A percentile compares a stretch with the other conserved stretches of the same genome.
Conservation (phyloP, 2,329 filamentous ascomycete species). For the Fusarium praegraminearum region DNA sequence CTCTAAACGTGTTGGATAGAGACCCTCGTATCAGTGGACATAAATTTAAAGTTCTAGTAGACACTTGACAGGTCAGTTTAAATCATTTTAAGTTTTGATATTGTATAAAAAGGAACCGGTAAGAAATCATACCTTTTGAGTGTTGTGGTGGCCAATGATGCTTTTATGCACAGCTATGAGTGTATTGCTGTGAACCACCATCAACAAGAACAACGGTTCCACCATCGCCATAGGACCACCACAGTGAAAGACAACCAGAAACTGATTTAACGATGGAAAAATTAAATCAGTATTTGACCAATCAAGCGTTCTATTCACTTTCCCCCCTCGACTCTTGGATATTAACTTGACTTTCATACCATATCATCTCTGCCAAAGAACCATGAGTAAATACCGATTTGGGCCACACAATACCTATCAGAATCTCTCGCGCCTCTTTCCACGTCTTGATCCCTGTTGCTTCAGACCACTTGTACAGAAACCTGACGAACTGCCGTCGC, state of each 20-base stretch:
- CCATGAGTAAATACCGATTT: not conserved
- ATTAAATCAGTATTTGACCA: not conserved
- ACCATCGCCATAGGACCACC: not conserved
- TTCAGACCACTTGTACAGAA: not conserved
- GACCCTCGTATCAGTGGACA: no score
- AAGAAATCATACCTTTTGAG: not conserved
- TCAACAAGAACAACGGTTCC: fast-evolving
- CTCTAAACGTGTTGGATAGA: not conserved
- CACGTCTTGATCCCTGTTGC: not conserved
- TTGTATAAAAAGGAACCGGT: not conserved
- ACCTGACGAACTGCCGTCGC: not conserved
- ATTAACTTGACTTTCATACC: not conserved
- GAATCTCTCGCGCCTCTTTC: not conserved
- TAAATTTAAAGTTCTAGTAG: not conserved
- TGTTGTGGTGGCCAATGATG: not conserved
- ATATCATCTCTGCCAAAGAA: not conserved
- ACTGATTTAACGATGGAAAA: fast-evolving
- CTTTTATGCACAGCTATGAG: fast-evolving
- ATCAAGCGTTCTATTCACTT: not conserved
- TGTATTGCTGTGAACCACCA: not conserved
- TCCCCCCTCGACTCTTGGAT: no score
- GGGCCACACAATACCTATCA: not conserved
- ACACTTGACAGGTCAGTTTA: no score
- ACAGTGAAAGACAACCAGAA: not conserved
- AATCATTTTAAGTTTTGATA: not conserved